These are phyloP conservation scores for Schizosaccharomyces japonicus DNA, from an alignment of 805 yeast genomes.

Conservation along the genomic window DNA sequence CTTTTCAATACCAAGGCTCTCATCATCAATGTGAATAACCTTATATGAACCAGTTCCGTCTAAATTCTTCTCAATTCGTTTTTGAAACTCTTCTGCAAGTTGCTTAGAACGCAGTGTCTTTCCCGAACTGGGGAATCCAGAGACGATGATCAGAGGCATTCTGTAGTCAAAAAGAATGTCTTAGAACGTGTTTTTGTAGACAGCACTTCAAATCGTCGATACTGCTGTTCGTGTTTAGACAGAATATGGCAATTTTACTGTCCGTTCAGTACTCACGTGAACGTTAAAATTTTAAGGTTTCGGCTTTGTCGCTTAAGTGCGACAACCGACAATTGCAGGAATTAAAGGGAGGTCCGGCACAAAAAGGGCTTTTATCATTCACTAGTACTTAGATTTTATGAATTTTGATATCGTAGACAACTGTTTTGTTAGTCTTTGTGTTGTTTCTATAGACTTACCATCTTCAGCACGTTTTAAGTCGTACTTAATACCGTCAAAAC, in stretches of 20 bases:
- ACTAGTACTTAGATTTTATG: not conserved
- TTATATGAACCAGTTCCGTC: not conserved
- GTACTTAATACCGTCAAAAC: slow-evolving; percentile 15
- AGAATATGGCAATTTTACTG: no score
- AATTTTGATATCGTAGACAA: not conserved
- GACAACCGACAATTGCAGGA: no score
- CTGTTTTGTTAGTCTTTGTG: no score
- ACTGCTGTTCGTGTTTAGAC: no score
- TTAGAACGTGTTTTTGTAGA: no score
- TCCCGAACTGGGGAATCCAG: slow-evolving; percentile 74
- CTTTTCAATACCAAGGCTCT: slow-evolving; percentile 46
- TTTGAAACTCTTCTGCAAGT: slow-evolving; percentile 26
- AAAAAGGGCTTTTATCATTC: not conserved
- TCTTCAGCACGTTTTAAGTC: slow-evolving; percentile 17
- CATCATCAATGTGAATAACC: slow-evolving; percentile 43
- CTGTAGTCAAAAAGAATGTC: no score
- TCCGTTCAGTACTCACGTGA: no score
- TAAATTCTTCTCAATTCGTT: slow-evolving; percentile 16
- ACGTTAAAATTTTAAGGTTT: no score
- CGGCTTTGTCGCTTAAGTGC: no score
- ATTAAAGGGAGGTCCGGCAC: no score
- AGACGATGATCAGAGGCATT: slow-evolving; percentile 68
- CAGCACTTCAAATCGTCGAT: no score
- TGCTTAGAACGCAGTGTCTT: slow-evolving; percentile 51
- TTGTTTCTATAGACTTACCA: slow-evolving; percentile 8